Percentiles rank a stretch among this genome's conserved stretches.
phyloP scores from a whole-genome alignment of 164 flowering plant species.

The Pachysandra terminalis region DNA sequence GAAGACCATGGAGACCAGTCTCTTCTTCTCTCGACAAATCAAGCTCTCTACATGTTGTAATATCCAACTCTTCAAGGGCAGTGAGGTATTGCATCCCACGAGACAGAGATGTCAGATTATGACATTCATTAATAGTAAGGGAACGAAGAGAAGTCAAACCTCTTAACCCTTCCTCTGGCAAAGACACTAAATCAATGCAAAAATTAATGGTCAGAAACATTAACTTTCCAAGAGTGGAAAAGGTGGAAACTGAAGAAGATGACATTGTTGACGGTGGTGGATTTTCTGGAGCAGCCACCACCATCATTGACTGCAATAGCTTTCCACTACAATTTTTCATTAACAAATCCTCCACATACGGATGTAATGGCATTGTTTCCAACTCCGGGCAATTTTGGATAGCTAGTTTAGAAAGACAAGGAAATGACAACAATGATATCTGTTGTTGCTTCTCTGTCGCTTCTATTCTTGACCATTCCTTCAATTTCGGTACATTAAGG shows the following conservation, averaged over 20 bases:
- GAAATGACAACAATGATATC: neutral
- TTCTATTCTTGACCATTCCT: neutral
- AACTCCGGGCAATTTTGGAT: neutral
- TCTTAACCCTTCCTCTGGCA: neutral
- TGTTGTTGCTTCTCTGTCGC: neutral
- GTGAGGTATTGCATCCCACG: neutral
- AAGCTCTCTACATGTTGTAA: no score
- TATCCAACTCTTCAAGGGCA: neutral
- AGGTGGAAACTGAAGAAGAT: neutral
- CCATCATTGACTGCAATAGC: neutral
- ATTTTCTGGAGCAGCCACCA: neutral
- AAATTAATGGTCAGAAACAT: no score
- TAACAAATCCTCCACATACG: neutral
- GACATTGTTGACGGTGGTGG: no score
- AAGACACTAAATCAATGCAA: neutral
- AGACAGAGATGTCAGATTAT: neutral
- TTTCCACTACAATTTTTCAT: no score
- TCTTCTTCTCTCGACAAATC: neutral
- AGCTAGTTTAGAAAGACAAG: neutral
- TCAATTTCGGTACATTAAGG: neutral
- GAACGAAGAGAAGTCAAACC: neutral
- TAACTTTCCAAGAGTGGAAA: neutral
- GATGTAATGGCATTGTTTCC: neutral
- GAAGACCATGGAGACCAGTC: neutral
- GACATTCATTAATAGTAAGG: neutral